Conservation (phyloP, 1,284 basidiomycete species). For the Fomes fomentarius region DNA sequence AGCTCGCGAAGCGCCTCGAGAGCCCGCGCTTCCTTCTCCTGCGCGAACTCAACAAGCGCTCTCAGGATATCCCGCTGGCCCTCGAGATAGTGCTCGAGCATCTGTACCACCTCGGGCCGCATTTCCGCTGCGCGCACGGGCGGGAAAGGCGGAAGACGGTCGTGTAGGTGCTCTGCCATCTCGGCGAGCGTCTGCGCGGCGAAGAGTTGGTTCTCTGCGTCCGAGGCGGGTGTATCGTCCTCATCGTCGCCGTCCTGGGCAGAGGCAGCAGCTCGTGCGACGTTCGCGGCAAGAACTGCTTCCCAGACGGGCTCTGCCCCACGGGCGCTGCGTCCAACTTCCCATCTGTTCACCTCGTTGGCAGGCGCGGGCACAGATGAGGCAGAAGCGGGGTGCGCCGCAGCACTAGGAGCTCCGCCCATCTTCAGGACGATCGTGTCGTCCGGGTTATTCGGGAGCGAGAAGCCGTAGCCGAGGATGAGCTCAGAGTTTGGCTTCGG, state of each 20-base stretch:
- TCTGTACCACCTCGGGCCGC: constrained; percentile 53
- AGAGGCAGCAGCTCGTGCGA: constrained; percentile 14
- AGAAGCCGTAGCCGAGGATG: constrained; percentile 88
- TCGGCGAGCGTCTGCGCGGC: constrained; percentile 64
- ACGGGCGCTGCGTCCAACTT: constrained; percentile 59
- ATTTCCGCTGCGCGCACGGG: constrained; percentile 29
- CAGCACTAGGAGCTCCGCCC: constrained; percentile 43
- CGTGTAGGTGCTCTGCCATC: constrained; percentile 63
- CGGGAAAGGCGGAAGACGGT: constrained; percentile 47
- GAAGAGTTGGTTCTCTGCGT: constrained; percentile 63
- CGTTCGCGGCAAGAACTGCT: constrained; percentile 52
- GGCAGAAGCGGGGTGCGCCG: neutral
- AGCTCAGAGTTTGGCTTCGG: constrained; percentile 86
- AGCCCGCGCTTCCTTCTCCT: constrained; percentile 46
- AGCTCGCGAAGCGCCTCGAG: constrained; percentile 49
- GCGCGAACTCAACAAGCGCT: constrained; percentile 46
- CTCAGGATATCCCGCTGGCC: constrained; percentile 50
- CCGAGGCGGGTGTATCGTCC: constrained; percentile 5
- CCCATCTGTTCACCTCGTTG: constrained; percentile 46
- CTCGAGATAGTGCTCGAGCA: constrained; percentile 62
- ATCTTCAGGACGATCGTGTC: constrained; percentile 84
- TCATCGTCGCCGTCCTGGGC: constrained; percentile 31
- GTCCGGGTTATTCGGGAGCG: constrained; percentile 75
- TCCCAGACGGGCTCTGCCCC: constrained; percentile 65
- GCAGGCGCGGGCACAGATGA: constrained; percentile 15